phyloP scores from a whole-genome alignment of 768 basidiomycete species.

The Pisolithus microcarpus region DNA sequence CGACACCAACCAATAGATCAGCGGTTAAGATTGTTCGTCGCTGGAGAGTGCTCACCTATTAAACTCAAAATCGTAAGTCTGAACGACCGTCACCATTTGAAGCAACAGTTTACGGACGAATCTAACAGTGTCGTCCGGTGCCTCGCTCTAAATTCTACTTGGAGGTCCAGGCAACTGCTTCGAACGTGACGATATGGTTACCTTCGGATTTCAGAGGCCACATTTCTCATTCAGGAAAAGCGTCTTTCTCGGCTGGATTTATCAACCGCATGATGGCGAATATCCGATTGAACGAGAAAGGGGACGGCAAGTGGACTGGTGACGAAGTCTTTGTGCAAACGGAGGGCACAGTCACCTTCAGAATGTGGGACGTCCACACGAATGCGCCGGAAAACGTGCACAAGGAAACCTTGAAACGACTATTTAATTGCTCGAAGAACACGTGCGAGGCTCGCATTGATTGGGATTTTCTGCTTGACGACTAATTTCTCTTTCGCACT shows the following conservation, averaged over 20 bases:
- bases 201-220: conserved; percentile 74
- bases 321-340: conserved; percentile 63
- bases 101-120: not conserved
- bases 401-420: conserved; percentile 56
- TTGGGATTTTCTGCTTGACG: conserved; percentile 77
- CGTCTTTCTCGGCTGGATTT: conserved; percentile 65
- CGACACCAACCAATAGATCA: conserved; percentile 64
- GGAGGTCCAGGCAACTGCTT: conserved; percentile 55
- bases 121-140: conserved; percentile 48
- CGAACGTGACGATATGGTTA: conserved; percentile 69
- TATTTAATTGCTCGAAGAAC: conserved; percentile 53
- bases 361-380: conserved; percentile 74
- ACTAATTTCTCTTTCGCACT: conserved; percentile 29
- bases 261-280: conserved; percentile 57
- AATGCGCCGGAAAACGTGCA: conserved; percentile 55
- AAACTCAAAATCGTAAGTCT: conserved; percentile 68
- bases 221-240: conserved; percentile 48
- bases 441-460: conserved; percentile 49
- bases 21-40: conserved; percentile 64
- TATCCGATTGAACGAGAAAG: conserved; percentile 40
- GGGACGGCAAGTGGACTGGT: conserved; percentile 31
- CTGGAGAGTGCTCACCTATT: conserved; percentile 43
- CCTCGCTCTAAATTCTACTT: conserved; percentile 53
- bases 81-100: not conserved
- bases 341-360: conserved; percentile 55